These are phyloP conservation scores for Picea abies DNA, from an alignment of 83 land plant genomes.

Conservation along the genomic window DNA sequence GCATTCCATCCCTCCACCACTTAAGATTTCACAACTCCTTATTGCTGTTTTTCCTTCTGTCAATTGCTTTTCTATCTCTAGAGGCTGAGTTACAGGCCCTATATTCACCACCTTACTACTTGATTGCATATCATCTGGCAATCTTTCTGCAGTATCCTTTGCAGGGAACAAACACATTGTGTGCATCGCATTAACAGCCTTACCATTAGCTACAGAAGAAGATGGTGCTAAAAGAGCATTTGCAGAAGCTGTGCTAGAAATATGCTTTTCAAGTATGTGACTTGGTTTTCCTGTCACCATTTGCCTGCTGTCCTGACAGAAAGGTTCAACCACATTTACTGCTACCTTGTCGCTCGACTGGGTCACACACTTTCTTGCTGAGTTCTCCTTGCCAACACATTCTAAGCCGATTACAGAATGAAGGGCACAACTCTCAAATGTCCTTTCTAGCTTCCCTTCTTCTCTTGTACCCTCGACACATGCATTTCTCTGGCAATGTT, in stretches of 20 bases:
- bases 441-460: background rate
- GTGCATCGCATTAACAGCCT: background rate
- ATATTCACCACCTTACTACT: background rate
- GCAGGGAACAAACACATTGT: background rate
- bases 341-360: background rate
- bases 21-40: too few relatives aligned
- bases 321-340: background rate
- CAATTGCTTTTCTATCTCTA: background rate
- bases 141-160: slow-evolving; percentile 11
- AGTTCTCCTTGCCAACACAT: background rate
- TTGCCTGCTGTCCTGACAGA: background rate
- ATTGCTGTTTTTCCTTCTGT: too few relatives aligned
- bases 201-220: background rate
- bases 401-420: background rate
- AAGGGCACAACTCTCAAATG: background rate
- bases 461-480: too few relatives aligned
- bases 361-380: background rate
- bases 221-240: background rate
- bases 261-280: background rate
- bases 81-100: background rate
- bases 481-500: background rate
- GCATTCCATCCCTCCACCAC: too few relatives aligned
- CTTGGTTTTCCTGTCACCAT: background rate
- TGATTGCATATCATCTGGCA: background rate
- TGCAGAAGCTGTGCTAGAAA: background rate